These are phyloP conservation scores for Urtica urens DNA, from an alignment of 306 rosid genomes.

Conservation along the genomic window DNA sequence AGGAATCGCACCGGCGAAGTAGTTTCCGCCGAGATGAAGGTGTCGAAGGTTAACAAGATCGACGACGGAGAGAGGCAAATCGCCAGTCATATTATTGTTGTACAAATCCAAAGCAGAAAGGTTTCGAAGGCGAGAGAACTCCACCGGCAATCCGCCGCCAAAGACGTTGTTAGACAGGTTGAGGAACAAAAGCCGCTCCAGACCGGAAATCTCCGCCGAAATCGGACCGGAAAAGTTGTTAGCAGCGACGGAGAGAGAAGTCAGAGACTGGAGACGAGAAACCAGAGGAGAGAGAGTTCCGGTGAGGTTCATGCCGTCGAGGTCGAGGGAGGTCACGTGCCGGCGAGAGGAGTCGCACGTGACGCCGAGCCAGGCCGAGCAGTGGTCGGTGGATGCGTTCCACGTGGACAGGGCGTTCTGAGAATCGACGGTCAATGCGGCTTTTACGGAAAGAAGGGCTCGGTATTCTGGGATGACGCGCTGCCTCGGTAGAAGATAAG, in stretches of 20 bases:
- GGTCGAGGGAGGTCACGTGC: conserved; percentile 54
- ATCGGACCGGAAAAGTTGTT: conserved; percentile 52
- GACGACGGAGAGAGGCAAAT: conserved; percentile 44
- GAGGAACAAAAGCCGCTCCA: conserved; percentile 41
- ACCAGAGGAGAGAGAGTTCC: too few species aligned
- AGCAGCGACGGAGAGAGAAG: too few species aligned
- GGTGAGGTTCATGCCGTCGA: conserved; percentile 41
- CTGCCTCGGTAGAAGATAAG: too few species aligned
- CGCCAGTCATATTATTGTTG: conserved; percentile 75
- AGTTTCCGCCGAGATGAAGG: conserved; percentile 83
- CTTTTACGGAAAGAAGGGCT: conserved; percentile 56
- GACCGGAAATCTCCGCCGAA: conserved; percentile 44
- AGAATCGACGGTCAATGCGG: conserved; percentile 38
- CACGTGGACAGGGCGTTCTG: conserved; percentile 49
- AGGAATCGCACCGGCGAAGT: conserved; percentile 68
- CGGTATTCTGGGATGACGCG: conserved; percentile 35
- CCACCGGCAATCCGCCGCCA: conserved; percentile 52
- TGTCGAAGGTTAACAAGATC: conserved; percentile 51
- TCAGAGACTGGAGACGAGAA: too few species aligned
- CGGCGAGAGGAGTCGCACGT: conserved; percentile 51
- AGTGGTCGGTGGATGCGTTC: conserved; percentile 45
- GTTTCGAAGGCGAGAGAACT: conserved; percentile 35
- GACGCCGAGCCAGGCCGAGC: conserved; percentile 52
- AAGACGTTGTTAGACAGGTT: conserved; percentile 78
- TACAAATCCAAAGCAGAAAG: conserved; percentile 66